Conservation (phyloP, 1,284 basidiomycete species). For the Ceratorhiza oryzae-sativae region DNA sequence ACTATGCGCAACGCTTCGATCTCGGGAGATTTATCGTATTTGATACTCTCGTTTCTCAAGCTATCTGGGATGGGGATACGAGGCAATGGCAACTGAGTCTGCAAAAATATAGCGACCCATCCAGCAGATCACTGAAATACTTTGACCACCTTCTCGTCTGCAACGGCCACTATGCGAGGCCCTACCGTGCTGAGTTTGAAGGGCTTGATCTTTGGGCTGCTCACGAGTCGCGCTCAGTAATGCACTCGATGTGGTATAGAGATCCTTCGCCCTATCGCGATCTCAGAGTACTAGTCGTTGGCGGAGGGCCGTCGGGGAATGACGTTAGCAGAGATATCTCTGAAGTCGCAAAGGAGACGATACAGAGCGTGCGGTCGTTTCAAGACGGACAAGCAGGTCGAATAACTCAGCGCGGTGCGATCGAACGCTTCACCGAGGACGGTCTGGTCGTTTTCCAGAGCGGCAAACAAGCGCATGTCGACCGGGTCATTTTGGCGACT, state of each 20-base stretch:
- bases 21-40: slow-evolving; percentile 64
- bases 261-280: slow-evolving; percentile 55
- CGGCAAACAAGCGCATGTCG: slow-evolving; percentile 50
- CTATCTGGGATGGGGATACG: slow-evolving; percentile 50
- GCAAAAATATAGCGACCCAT: slow-evolving; percentile 32
- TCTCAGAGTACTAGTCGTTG: slow-evolving; percentile 68
- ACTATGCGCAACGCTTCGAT: slow-evolving; percentile 65
- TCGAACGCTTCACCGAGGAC: slow-evolving; percentile 21
- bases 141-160: slow-evolving; percentile 73
- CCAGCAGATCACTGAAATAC: background rate
- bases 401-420: slow-evolving; percentile 17
- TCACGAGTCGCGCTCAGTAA: slow-evolving; percentile 49
- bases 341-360: slow-evolving; percentile 55
- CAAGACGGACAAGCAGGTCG: slow-evolving; percentile 4
- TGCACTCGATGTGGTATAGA: slow-evolving; percentile 73
- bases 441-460: slow-evolving; percentile 30
- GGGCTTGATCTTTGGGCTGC: slow-evolving; percentile 65
- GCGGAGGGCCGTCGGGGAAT: slow-evolving; percentile 72
- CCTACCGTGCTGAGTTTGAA: slow-evolving; percentile 64
- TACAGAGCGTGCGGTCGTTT: slow-evolving; percentile 57
- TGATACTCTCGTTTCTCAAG: slow-evolving; percentile 43
- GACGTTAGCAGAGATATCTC: slow-evolving; percentile 65
- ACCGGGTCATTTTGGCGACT: slow-evolving; percentile 73
- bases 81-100: slow-evolving; percentile 54
- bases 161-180: slow-evolving; percentile 74